phyloP scores from a whole-genome alignment of 1,284 basidiomycete genomes.

The Fomitopsis schrenkii region DNA sequence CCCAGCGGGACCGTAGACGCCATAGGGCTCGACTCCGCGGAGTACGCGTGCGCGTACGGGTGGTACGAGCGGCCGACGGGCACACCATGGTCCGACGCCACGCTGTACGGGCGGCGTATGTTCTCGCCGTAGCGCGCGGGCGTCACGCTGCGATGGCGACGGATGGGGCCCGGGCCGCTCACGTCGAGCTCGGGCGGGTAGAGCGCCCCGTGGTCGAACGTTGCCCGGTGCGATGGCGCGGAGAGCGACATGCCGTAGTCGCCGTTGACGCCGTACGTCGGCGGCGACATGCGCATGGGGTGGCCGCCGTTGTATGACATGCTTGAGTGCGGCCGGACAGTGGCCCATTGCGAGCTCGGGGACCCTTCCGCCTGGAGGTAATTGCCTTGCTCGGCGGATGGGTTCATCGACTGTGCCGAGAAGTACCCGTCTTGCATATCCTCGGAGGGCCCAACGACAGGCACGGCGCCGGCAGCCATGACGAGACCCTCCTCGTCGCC shows the following conservation, averaged over 20 bases:
- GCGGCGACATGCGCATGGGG: slow-evolving; percentile 12
- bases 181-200: slow-evolving; percentile 38
- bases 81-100: slow-evolving; percentile 35
- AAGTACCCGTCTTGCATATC: slow-evolving; percentile 21
- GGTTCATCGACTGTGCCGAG: slow-evolving; percentile 11
- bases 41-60: slow-evolving; percentile 44
- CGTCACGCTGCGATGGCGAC: slow-evolving; percentile 72
- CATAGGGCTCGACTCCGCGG: slow-evolving; percentile 57
- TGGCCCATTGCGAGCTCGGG: slow-evolving; percentile 20
- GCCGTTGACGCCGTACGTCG: slow-evolving; percentile 3
- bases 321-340: slow-evolving; percentile 23
- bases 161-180: slow-evolving; percentile 47
- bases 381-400: slow-evolving; percentile 16
- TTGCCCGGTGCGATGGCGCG: slow-evolving; percentile 62
- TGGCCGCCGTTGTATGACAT: slow-evolving; percentile 14
- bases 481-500: slow-evolving; percentile 60
- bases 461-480: slow-evolving; percentile 16
- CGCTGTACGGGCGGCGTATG: slow-evolving; percentile 47
- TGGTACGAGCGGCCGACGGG: slow-evolving; percentile 41
- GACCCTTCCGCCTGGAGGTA: slow-evolving; percentile 12
- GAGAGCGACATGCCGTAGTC: slow-evolving; percentile 44
- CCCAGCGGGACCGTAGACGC: slow-evolving; percentile 44
- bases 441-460: slow-evolving; percentile 1
- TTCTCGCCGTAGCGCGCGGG: slow-evolving; percentile 49
- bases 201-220: slow-evolving; percentile 54